Evolutionary conservation across 108 stramenopile species (phyloP).

Genomic region (Fragilaria radians): DNA sequence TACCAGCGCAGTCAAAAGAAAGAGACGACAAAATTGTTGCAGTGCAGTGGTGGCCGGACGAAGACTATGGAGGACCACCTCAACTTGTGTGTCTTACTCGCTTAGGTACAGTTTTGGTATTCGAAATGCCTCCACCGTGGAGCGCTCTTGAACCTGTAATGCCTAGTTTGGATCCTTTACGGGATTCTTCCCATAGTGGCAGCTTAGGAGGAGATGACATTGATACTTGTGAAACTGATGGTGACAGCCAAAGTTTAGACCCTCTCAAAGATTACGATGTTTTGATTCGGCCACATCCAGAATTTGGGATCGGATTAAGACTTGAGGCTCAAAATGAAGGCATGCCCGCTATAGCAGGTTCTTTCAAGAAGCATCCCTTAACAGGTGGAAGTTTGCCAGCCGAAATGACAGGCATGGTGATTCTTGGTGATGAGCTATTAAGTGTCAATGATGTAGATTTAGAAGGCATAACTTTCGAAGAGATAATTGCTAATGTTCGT

Average conservation of each 20-base stretch:
- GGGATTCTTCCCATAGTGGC: slow-evolving; percentile 15
- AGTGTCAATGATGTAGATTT: slow-evolving; percentile 67
- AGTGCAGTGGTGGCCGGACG: slow-evolving; percentile 72
- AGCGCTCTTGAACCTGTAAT: slow-evolving; percentile 65
- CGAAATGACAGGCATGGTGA: slow-evolving; percentile 68
- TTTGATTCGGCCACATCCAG: slow-evolving; percentile 67
- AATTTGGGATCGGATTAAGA: slow-evolving; percentile 77
- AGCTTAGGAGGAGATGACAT: slow-evolving; percentile 9
- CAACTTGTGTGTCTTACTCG: slow-evolving; percentile 49
- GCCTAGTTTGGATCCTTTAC: slow-evolving; percentile 68
- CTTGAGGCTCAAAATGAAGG: slow-evolving; percentile 69
- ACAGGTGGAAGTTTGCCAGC: slow-evolving; percentile 79
- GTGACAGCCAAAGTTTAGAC: slow-evolving; percentile 15
- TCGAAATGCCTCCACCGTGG: slow-evolving; percentile 75
- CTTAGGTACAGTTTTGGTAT: slow-evolving; percentile 49
- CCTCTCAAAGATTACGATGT: slow-evolving; percentile 54
- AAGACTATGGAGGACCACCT: slow-evolving; percentile 63
- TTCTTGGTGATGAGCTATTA: slow-evolving; percentile 71
- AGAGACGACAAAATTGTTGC: slow-evolving; percentile 24
- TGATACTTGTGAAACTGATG: slow-evolving; percentile 17
- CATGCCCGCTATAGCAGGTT: slow-evolving; percentile 76
- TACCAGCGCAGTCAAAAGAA: slow-evolving; percentile 32
- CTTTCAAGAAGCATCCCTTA: slow-evolving; percentile 79
- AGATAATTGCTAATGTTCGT: slow-evolving; percentile 71
- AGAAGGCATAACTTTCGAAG: slow-evolving; percentile 65